Evolutionary conservation across 352 stramenopile genomes (phyloP).

Genomic region (Pythium rishiriense): DNA sequence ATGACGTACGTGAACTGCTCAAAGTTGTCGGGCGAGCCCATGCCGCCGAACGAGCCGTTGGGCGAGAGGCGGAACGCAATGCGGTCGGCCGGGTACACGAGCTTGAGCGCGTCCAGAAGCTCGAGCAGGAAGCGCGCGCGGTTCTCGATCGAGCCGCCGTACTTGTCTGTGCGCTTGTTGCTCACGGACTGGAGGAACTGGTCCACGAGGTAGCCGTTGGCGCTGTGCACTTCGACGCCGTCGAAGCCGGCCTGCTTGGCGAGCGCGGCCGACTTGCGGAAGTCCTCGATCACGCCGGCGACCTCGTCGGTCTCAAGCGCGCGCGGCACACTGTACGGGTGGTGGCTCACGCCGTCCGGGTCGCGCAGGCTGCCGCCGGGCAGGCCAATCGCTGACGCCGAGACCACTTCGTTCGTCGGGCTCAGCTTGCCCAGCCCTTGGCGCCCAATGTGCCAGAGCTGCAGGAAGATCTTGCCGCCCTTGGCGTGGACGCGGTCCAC

Average conservation of each 20-base stretch:
- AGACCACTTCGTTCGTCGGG: too few species aligned
- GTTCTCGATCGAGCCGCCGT: constrained; percentile 76
- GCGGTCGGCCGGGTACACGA: constrained; percentile 3
- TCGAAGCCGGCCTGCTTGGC: constrained; percentile 39
- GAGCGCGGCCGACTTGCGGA: constrained; percentile 39
- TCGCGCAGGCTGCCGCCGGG: constrained; percentile 24
- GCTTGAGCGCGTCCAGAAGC: constrained; percentile 41
- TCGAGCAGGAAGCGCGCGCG: constrained; percentile 57
- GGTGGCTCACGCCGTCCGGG: too few species aligned
- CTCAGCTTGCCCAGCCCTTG: too few species aligned
- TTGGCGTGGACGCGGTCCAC: constrained; percentile 61
- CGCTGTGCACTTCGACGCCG: constrained; percentile 67
- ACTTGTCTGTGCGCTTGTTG: constrained; percentile 75
- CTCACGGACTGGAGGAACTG: constrained; percentile 61
- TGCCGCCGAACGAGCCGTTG: constrained; percentile 33
- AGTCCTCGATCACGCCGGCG: constrained; percentile 55
- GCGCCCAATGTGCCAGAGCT: constrained; percentile 78
- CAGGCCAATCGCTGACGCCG: constrained; percentile 14
- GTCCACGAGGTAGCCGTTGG: constrained; percentile 88
- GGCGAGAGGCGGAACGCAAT: constrained; percentile 30
- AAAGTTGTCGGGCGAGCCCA: constrained; percentile 48
- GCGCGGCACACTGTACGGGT: constrained; percentile 44
- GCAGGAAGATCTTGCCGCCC: constrained; percentile 56
- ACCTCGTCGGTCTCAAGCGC: constrained; percentile 71
- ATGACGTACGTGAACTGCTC: constrained; percentile 55